These are phyloP conservation scores for Neofusicoccum laricinum DNA, from an alignment of 2,329 filamentous ascomycete species.

Conservation along the genomic window DNA sequence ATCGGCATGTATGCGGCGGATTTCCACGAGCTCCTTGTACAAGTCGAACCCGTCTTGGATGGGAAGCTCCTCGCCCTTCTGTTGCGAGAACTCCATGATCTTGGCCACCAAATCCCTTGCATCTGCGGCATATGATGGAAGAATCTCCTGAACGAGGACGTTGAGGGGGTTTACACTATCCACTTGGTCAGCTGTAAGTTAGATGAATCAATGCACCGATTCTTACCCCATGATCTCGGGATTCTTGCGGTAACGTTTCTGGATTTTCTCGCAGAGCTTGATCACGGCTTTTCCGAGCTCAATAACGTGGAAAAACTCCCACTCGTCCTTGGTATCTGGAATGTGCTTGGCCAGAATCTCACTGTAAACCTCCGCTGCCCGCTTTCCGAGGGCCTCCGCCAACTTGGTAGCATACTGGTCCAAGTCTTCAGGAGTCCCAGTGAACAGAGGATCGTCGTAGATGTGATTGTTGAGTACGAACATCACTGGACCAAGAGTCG, in stretches of 20 bases:
- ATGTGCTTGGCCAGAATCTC: constrained; percentile 76
- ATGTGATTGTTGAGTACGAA: constrained; percentile 80
- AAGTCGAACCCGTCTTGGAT: constrained; percentile 92
- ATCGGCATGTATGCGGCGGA: constrained; percentile 75
- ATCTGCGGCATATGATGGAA: constrained; percentile 88
- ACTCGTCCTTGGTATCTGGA: constrained; percentile 73
- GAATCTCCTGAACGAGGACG: constrained; percentile 76
- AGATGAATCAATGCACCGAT: constrained; percentile 17
- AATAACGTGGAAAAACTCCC: constrained; percentile 90
- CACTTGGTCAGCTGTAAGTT: constrained; percentile 21
- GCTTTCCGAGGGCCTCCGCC: constrained; percentile 67
- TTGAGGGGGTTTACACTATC: constrained; percentile 55
- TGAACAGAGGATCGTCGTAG: constrained; percentile 72
- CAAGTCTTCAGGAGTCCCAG: constrained; percentile 65
- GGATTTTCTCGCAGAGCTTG: constrained; percentile 80
- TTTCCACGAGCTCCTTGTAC: constrained; percentile 83
- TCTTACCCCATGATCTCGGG: constrained; percentile 76
- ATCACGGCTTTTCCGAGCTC: constrained; percentile 83
- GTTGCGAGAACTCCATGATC: constrained; percentile 71
- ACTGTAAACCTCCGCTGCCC: constrained; percentile 76
- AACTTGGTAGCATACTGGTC: constrained; percentile 71
- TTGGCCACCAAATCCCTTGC: constrained; percentile 78
- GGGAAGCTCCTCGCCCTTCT: constrained; percentile 70
- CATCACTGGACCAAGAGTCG: constrained; percentile 75
- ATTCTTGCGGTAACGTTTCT: constrained; percentile 86